Base-by-base conservation (phyloP, 441 rosid species). In the Codiaeum variegatum region DNA sequence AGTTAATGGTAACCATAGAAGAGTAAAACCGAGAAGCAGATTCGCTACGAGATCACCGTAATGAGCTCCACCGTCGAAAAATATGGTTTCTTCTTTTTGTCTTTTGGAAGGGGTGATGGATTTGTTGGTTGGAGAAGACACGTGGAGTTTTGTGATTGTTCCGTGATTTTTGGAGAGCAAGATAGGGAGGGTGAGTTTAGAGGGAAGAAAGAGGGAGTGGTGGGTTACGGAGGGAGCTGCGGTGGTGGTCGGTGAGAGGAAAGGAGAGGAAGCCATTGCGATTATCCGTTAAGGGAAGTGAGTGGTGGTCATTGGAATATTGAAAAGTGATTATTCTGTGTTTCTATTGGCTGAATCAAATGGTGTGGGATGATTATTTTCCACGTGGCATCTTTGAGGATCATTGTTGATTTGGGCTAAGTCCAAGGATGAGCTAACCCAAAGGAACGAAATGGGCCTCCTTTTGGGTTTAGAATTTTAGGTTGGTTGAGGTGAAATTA, bases 11-110 rank as follows among this genome's bases (percentile, higher is more conserved):
- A 94, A 87, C 97, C 97, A 94, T 2, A 94, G 73, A 34, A 94
- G 88, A 55, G 97, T 90, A 79, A 92, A 83, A 51, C 97, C 98
- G 63, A 94, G 86, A 31, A 88, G 77, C 73, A 92, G 86, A 75
- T 92, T 92, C 0, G 96, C 97, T 31, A 87, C 4, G 2, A 92
- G 89, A 84, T 94, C 99, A 1, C 97, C 99, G 88, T 87, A 87
- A 79, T 94, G 99, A 58, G 99, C 92, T 54, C 99, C 99, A 0
- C 97, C 94, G 68, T 92, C 94, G 81, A 92, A 92, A 70, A 85
- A 92, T 71, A 94, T 68, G 10, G 83, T 86, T 82, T 94, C 98
- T 77, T 84, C 85, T 54, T 81, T 85, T 72, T 83, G 42, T 52
- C 63, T 77, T 69, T 79, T 74, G 47, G 82, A 18, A 69, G 80